These are phyloP conservation scores for Fraxinus americana DNA, from an alignment of 257 asterid species.

Conservation along the genomic window DNA sequence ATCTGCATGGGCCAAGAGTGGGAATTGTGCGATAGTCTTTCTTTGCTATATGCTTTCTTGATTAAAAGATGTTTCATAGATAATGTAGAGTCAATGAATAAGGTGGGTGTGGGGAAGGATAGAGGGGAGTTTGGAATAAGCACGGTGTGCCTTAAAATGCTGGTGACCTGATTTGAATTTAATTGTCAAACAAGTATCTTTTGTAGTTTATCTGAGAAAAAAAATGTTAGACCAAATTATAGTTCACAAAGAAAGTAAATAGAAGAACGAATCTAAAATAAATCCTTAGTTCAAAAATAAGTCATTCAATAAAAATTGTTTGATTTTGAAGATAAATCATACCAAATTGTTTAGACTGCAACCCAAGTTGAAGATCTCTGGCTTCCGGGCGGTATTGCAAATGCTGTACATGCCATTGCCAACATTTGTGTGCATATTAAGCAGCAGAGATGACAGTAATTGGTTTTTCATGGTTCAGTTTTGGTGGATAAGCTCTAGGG, in stretches of 20 bases:
- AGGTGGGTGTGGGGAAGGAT: not conserved
- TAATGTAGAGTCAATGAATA: not conserved
- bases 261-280: not conserved
- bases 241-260: not conserved
- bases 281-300: not conserved
- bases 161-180: too few relatives aligned
- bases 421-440: constrained; percentile 8
- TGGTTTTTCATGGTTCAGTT: constrained; percentile 27
- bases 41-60: not conserved
- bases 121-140: not conserved
- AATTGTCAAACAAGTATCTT: too few relatives aligned
- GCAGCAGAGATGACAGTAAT: constrained; percentile 19
- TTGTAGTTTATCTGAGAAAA: not conserved
- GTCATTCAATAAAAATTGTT: not conserved
- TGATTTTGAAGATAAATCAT: not conserved
- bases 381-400: not conserved
- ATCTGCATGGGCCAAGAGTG: not conserved
- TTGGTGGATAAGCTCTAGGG: constrained; percentile 10
- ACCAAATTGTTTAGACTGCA: constrained; percentile 5
- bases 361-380: not conserved
- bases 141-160: too few relatives aligned
- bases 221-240: not conserved
- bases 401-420: constrained; percentile 17
- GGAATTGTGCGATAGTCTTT: not conserved
- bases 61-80: not conserved